Conservation (phyloP, 148 eudicot genomes). For the Arbutus unedo region DNA sequence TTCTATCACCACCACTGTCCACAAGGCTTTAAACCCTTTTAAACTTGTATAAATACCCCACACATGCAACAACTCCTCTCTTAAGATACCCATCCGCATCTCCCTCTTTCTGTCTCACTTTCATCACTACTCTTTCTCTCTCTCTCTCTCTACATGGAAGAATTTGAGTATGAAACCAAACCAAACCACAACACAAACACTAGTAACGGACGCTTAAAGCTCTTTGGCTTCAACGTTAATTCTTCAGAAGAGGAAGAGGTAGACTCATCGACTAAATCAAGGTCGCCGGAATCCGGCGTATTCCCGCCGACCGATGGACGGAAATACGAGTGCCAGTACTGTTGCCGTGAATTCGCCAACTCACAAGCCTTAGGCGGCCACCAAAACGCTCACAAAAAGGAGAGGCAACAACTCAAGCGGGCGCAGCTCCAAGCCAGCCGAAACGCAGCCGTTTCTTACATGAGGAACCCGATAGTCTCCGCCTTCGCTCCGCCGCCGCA, state of each 20-base stretch:
- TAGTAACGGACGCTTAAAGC: conserved; percentile 43
- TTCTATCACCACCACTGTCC: not conserved
- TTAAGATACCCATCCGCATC: conserved; percentile 1
- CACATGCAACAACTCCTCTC: conserved; percentile 48
- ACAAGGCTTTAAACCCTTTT: conserved; percentile 14
- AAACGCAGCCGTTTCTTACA: conserved; percentile 67
- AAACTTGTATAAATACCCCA: conserved; percentile 51
- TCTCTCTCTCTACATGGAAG: conserved; percentile 38
- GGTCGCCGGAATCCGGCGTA: conserved; percentile 41
- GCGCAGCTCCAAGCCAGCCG: conserved; percentile 78
- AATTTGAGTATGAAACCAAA: conserved; percentile 44
- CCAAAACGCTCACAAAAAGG: conserved; percentile 94
- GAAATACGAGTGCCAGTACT: conserved; percentile 86
- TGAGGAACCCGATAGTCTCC: conserved; percentile 64
- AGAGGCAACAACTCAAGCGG: conserved; percentile 73
- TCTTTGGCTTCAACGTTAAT: conserved; percentile 76
- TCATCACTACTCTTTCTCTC: conserved; percentile 10
- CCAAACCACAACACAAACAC: conserved; percentile 22
- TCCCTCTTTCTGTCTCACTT: conserved; percentile 22
- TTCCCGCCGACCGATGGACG: conserved; percentile 41
- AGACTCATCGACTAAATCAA: conserved; percentile 41
- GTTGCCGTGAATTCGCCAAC: conserved; percentile 81
- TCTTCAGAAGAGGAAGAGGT: conserved; percentile 37
- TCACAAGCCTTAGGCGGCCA: conserved; percentile 94
- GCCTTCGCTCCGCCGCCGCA: conserved; percentile 74